These are phyloP conservation scores for Polytrichum formosum DNA, from an alignment of 225 moss, liverwort and hornwort genomes.

Conservation along the genomic window DNA sequence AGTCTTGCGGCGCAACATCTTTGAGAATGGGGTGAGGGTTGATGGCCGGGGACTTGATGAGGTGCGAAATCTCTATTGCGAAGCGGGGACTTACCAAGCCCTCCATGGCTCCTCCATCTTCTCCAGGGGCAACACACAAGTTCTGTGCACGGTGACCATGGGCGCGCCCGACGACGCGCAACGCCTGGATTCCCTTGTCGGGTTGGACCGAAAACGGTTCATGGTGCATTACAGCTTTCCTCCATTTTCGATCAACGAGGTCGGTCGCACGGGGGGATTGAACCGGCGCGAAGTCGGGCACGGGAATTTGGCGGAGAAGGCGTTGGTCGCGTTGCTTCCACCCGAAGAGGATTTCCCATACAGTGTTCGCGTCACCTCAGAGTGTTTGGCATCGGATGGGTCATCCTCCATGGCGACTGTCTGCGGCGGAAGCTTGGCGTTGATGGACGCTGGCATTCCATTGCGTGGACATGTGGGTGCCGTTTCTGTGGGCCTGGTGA, in stretches of 20 bases:
- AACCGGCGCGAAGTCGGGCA: constrained; percentile 95
- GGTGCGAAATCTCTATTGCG: constrained; percentile 81
- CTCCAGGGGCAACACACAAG: constrained; percentile 92
- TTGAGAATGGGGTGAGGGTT: constrained; percentile 62
- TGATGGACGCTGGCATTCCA: constrained; percentile 95
- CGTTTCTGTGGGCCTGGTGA: constrained; percentile 84
- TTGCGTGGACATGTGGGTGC: constrained; percentile 80
- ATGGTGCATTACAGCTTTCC: constrained; percentile 98
- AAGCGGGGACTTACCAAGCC: constrained; percentile 73
- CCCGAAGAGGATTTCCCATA: constrained; percentile 86
- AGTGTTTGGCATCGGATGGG: constrained; percentile 92
- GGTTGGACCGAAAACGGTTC: constrained; percentile 73
- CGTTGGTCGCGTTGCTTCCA: constrained; percentile 75
- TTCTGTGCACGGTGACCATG: constrained; percentile 92
- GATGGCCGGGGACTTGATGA: constrained; percentile 65
- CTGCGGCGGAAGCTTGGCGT: constrained; percentile 88
- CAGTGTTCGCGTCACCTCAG: constrained; percentile 88
- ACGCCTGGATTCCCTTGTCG: constrained; percentile 83
- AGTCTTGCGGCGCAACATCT: constrained; percentile 70
- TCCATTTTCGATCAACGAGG: constrained; percentile 94
- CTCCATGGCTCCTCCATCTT: constrained; percentile 92
- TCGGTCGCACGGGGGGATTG: constrained; percentile 79
- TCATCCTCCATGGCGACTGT: constrained; percentile 99
- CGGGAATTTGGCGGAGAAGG: constrained; percentile 93
- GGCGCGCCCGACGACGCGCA: constrained; percentile 96